These are phyloP conservation scores for Paraglomus occultum DNA, from an alignment of 192 early-diverging fungal species.

Conservation along the genomic window DNA sequence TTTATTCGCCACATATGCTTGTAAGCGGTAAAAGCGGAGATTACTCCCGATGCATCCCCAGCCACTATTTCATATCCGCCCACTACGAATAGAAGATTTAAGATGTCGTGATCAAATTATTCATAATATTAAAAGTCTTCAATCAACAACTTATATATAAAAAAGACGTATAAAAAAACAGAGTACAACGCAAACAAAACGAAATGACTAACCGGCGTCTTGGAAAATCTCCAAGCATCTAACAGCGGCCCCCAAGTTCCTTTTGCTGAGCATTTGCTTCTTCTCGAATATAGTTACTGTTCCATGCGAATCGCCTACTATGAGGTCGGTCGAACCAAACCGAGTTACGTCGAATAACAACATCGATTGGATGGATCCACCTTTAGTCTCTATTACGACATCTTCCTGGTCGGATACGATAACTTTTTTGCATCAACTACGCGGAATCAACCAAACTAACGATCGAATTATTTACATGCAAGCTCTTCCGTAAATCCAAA, in stretches of 20 bases:
- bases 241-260: conserved; percentile 28
- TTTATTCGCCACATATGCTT: conserved; percentile 35
- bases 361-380: conserved; percentile 37
- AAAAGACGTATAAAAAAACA: not conserved
- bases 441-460: not conserved
- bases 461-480: not conserved
- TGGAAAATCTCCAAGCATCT: conserved; percentile 32
- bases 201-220: conserved; percentile 29
- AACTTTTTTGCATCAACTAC: not conserved
- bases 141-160: not conserved
- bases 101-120: not conserved
- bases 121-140: not conserved
- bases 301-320: conserved; percentile 41
- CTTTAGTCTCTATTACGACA: conserved; percentile 39
- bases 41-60: conserved; percentile 34
- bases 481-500: not conserved
- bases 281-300: conserved; percentile 33
- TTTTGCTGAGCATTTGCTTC: conserved; percentile 35
- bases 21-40: conserved; percentile 33
- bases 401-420: conserved; percentile 28
- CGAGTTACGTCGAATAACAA: conserved; percentile 35
- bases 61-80: conserved; percentile 38
- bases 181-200: too few species aligned
- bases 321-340: conserved; percentile 30
- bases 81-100: conserved; percentile 20